Evolutionary conservation across 805 yeast genomes (phyloP).

Genomic region (Deakozyma indianensis): DNA sequence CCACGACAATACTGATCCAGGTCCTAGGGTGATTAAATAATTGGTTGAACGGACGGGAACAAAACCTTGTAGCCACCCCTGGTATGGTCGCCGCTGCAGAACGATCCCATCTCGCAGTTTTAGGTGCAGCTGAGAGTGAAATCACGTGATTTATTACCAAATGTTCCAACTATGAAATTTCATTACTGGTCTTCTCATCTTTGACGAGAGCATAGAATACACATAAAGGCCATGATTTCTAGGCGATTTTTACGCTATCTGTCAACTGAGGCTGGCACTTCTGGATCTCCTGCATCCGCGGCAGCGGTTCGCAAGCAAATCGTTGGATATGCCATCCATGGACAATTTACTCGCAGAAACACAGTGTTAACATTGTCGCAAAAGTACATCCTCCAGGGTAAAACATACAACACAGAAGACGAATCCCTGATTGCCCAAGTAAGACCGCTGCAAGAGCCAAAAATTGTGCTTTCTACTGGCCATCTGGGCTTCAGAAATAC

Average conservation of each 20-base stretch:
- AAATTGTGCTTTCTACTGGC: constrained; percentile 63
- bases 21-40: background rate
- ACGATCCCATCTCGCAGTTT: too few relatives aligned
- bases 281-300: background rate
- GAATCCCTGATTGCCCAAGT: constrained; percentile 46
- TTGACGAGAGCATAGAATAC: too few relatives aligned
- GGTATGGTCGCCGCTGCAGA: background rate
- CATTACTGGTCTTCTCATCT: too few relatives aligned
- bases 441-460: constrained; percentile 64
- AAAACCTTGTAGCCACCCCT: background rate
- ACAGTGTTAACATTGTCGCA: constrained; percentile 65
- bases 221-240: background rate
- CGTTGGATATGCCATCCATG: constrained; percentile 62
- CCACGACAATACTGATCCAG: background rate
- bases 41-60: background rate
- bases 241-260: background rate
- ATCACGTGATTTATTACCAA: too few relatives aligned
- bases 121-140: too few relatives aligned
- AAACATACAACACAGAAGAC: constrained; percentile 55
- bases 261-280: background rate
- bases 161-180: too few relatives aligned
- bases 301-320: background rate
- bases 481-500: constrained; percentile 79
- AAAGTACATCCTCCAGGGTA: constrained; percentile 42
- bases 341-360: constrained; percentile 68